Percentiles rank a stretch among this genome's conserved stretches.
These are phyloP conservation scores for Boletus tylopilopsis DNA, from an alignment of 768 basidiomycete species.

Conservation along the genomic window DNA sequence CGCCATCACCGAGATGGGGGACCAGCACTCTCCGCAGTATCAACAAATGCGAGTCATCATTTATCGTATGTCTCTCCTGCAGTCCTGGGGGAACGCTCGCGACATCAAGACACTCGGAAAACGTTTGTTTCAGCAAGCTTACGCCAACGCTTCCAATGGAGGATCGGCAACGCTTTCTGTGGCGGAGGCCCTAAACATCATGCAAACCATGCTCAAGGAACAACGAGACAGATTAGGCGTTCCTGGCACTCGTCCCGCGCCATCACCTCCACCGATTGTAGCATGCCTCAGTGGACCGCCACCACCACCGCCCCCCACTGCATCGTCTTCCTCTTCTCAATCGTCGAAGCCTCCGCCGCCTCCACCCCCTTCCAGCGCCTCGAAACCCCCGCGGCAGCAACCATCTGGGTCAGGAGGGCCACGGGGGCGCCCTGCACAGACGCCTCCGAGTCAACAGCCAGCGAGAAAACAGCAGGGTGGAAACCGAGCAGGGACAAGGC, in stretches of 20 bases:
- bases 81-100: constrained; percentile 68
- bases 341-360: constrained; percentile 23
- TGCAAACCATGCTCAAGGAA: constrained; percentile 14
- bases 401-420: constrained; percentile 3
- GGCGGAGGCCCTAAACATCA: constrained; percentile 7
- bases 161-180: neutral
- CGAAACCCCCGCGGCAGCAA: neutral
- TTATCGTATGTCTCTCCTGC: constrained; percentile 39
- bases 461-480: neutral
- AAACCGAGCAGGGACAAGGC: neutral
- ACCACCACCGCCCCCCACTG: constrained; percentile 20
- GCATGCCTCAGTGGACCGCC: constrained; percentile 20
- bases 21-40: neutral
- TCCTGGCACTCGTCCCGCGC: constrained; percentile 9
- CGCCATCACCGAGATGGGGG: constrained; percentile 31
- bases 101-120: constrained; percentile 52
- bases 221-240: constrained; percentile 23
- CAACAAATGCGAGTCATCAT: constrained; percentile 24
- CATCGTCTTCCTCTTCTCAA: constrained; percentile 17
- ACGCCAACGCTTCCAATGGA: constrained; percentile 7
- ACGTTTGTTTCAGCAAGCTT: constrained; percentile 14
- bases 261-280: constrained; percentile 9
- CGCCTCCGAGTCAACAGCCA: constrained; percentile 7
- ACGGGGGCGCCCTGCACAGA: constrained; percentile 10
- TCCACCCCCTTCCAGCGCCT: neutral